Evolutionary conservation across 345 rosid species (phyloP).

Genomic region (Salix koriyanagi): DNA sequence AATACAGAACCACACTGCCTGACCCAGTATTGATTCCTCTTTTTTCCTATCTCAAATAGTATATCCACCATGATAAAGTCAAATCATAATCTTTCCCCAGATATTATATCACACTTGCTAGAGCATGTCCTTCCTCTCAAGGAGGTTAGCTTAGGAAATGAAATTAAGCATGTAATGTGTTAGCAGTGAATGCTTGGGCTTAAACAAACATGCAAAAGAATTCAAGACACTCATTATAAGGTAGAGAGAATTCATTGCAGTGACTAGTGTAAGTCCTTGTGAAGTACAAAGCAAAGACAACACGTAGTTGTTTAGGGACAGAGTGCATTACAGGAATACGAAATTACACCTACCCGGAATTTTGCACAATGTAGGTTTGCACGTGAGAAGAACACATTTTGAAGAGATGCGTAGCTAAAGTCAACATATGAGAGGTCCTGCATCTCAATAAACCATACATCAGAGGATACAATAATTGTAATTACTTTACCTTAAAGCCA

Average conservation of each 20-base stretch:
- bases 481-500: neutral
- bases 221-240: neutral
- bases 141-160: neutral
- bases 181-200: neutral
- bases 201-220: neutral
- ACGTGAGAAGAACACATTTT: slow-evolving; percentile 83
- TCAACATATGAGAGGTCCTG: slow-evolving; percentile 85
- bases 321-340: neutral
- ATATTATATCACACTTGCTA: neutral
- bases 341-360: slow-evolving; percentile 53
- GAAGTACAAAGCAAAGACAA: neutral
- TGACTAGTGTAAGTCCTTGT: neutral
- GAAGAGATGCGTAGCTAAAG: slow-evolving; percentile 83
- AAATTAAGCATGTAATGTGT: neutral
- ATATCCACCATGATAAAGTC: neutral
- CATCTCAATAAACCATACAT: slow-evolving; percentile 12
- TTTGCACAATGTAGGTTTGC: slow-evolving; percentile 86
- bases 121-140: neutral
- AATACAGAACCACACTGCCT: neutral
- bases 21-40: neutral
- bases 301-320: neutral
- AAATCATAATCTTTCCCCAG: neutral
- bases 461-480: neutral
- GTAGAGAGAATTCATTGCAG: neutral
- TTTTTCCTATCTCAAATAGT: neutral